Percentiles rank a stretch among this genome's conserved stretches.
Conservation (phyloP, 768 basidiomycete species). For the Macrocybe gigantea region DNA sequence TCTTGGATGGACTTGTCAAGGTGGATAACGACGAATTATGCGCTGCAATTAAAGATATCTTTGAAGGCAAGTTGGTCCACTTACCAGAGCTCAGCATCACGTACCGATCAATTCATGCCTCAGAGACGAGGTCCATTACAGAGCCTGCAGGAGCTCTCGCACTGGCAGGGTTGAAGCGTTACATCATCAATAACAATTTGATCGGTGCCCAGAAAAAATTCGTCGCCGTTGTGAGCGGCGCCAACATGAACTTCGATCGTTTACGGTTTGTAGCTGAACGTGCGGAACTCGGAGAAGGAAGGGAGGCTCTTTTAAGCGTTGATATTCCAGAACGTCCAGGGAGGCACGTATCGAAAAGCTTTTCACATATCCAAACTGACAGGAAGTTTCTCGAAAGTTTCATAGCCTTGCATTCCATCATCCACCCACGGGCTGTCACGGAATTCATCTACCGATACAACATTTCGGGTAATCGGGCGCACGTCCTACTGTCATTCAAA, state of each 20-base stretch:
- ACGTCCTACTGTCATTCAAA: slow-evolving; percentile 89
- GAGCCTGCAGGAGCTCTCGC: slow-evolving; percentile 95
- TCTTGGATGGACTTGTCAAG: slow-evolving; percentile 77
- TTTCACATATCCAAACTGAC: not conserved
- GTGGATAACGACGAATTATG: slow-evolving; percentile 96
- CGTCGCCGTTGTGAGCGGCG: slow-evolving; percentile 90
- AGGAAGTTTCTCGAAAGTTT: slow-evolving; percentile 48
- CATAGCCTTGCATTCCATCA: slow-evolving; percentile 75
- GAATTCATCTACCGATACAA: slow-evolving; percentile 95
- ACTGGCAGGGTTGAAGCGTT: slow-evolving; percentile 85
- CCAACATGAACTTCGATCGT: slow-evolving; percentile 99
- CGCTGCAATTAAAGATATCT: slow-evolving; percentile 98
- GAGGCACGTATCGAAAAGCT: slow-evolving; percentile 44
- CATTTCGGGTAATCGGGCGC: slow-evolving; percentile 61
- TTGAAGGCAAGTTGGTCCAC: slow-evolving; percentile 64
- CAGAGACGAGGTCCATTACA: slow-evolving; percentile 93
- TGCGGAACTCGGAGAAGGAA: slow-evolving; percentile 92
- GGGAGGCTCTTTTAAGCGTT: slow-evolving; percentile 91
- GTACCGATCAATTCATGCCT: not conserved
- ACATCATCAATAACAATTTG: slow-evolving; percentile 78
- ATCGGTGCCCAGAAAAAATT: slow-evolving; percentile 82
- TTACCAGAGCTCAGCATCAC: slow-evolving; percentile 1
- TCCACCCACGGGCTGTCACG: slow-evolving; percentile 89
- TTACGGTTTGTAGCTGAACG: slow-evolving; percentile 98
- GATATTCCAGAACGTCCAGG: slow-evolving; percentile 91